Evolutionary conservation across 2,329 filamentous ascomycete genomes (phyloP).

Genomic region (Acrodontium crateriforme): DNA sequence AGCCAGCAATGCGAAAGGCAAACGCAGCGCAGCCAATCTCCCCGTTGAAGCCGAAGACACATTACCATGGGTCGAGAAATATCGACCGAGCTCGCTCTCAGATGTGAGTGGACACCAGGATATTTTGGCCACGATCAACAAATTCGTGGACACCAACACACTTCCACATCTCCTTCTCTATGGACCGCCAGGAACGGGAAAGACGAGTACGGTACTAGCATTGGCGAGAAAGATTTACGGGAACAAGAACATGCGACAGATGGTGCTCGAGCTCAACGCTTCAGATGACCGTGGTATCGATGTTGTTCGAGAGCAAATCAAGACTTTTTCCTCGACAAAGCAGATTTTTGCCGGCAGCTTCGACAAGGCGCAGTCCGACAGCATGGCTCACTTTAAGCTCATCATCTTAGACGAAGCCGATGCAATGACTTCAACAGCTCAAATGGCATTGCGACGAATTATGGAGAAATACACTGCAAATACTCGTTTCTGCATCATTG

Average conservation of each 20-base stretch:
- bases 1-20: conserved; percentile 62
- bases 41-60: conserved; percentile 90
- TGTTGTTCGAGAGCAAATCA: conserved; percentile 96
- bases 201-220: conserved; percentile 91
- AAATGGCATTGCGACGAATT: conserved; percentile 91
- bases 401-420: conserved; percentile 98
- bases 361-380: conserved; percentile 21
- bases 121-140: conserved; percentile 94
- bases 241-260: conserved; percentile 81
- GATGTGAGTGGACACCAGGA: conserved; percentile 96
- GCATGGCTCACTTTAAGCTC: conserved; percentile 72
- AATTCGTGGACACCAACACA: conserved; percentile 87
- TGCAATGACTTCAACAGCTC: conserved; percentile 96
- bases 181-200: conserved; percentile 89
- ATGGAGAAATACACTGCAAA: conserved; percentile 99
- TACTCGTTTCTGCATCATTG: conserved; percentile 94
- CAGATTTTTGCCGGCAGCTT: conserved; percentile 63
- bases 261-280: conserved; percentile 96
- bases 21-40: conserved; percentile 81
- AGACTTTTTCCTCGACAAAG: conserved; percentile 95
- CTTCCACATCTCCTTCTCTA: conserved; percentile 94
- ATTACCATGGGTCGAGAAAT: conserved; percentile 96
- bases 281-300: conserved; percentile 97
- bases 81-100: conserved; percentile 72
- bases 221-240: conserved; percentile 91